Conservation (phyloP, 495 filamentous ascomycete species). For the Neurospora tetrasperma region DNA sequence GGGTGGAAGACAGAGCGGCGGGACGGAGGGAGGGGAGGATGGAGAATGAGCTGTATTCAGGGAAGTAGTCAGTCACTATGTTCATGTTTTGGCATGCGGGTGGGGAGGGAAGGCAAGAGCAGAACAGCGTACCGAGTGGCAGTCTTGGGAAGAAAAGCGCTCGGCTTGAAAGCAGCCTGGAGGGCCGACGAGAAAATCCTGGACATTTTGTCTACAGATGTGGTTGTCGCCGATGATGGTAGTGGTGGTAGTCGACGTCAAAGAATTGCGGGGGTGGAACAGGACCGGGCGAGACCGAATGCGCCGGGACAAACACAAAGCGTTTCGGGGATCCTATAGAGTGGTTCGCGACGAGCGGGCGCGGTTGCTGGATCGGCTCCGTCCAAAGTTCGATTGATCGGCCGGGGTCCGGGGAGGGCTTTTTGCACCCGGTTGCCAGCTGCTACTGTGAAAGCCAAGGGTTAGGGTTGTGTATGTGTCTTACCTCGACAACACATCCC, state of each 20-base stretch:
- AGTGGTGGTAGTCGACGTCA: background rate
- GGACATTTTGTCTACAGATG: background rate
- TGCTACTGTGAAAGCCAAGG: background rate
- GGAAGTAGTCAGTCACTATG: too few relatives aligned
- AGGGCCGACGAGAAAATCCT: slow-evolving; percentile 8
- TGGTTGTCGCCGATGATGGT: background rate
- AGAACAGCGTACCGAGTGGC: slow-evolving; percentile 8
- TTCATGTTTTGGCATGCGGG: too few relatives aligned
- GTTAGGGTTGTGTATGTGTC: background rate
- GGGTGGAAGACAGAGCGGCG: slow-evolving; percentile 7
- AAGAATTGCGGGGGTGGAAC: background rate
- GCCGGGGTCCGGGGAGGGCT: background rate
- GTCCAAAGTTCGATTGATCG: background rate
- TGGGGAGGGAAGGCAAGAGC: too few relatives aligned
- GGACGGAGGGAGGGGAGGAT: slow-evolving; percentile 32
- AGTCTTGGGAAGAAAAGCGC: slow-evolving; percentile 1
- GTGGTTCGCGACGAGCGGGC: background rate
- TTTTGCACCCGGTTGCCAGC: background rate
- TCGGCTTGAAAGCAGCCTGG: slow-evolving; percentile 13
- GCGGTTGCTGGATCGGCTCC: background rate
- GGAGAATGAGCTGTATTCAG: slow-evolving; percentile 24
- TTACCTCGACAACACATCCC: background rate
- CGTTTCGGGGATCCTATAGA: background rate
- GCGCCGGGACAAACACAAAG: background rate
- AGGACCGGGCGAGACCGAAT: background rate